phyloP scores from a whole-genome alignment of 2,329 filamentous ascomycete species.

The Didymella exigua region DNA sequence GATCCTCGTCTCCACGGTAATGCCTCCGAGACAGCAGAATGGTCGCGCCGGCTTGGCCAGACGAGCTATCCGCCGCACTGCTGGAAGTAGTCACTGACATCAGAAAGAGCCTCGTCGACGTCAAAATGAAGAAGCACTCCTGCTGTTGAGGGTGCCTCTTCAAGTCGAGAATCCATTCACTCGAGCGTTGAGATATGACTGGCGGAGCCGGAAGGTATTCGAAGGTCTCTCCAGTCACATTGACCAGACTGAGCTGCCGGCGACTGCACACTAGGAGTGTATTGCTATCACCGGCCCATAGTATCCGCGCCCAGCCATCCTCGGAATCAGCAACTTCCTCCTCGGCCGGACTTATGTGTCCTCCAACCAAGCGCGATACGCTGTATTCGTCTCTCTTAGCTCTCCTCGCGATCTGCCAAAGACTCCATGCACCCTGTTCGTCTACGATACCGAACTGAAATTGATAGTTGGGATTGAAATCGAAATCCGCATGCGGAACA shows the following conservation, averaged over 20 bases:
- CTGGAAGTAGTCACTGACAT: constrained; percentile 50
- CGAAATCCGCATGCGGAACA: constrained; percentile 64
- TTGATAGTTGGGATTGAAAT: constrained; percentile 66
- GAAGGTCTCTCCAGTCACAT: constrained; percentile 35
- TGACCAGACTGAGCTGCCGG: constrained; percentile 43
- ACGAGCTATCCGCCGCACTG: constrained; percentile 24
- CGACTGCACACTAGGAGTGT: constrained; percentile 62
- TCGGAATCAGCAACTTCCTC: constrained; percentile 12
- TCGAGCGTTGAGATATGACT: constrained; percentile 32
- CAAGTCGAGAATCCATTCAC: constrained; percentile 64
- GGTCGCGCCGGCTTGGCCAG: constrained; percentile 37
- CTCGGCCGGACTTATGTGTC: constrained; percentile 17
- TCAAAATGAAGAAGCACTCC: constrained; percentile 64
- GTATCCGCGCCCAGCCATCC: constrained; percentile 58
- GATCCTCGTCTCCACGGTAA: constrained; percentile 60
- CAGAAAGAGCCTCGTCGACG: constrained; percentile 58
- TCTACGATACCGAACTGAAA: constrained; percentile 71
- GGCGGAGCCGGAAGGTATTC: constrained; percentile 30
- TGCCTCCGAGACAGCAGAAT: constrained; percentile 58
- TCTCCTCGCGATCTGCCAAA: constrained; percentile 63
- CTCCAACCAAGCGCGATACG: constrained; percentile 42
- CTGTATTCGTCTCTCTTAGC: constrained; percentile 39
- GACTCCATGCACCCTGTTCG: constrained; percentile 67
- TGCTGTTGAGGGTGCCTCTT: constrained; percentile 56
- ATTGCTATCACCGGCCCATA: constrained; percentile 55